Conservation (phyloP, 2,329 filamentous ascomycete genomes). For the Calonectria honghensis region DNA sequence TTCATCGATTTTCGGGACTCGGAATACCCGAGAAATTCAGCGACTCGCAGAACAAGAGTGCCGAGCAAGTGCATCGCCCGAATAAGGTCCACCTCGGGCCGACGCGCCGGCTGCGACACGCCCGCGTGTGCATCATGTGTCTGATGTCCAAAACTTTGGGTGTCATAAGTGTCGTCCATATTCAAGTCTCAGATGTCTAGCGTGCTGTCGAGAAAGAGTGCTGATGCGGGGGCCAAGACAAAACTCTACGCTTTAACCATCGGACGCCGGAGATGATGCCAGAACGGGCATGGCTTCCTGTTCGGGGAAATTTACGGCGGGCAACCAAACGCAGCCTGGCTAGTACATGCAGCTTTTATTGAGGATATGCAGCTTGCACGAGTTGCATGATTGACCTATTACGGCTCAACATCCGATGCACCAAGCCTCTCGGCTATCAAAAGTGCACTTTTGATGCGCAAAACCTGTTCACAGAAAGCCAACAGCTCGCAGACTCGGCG, state of each 20-base stretch:
- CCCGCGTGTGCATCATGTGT: neutral
- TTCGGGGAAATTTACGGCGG: neutral
- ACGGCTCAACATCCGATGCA: constrained; percentile 17
- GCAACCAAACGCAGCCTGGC: neutral
- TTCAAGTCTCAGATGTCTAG: neutral
- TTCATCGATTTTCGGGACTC: neutral
- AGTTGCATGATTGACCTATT: constrained; percentile 4
- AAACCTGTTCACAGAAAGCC: neutral
- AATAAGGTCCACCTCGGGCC: neutral
- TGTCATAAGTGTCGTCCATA: neutral
- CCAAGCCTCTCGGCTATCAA: constrained; percentile 4
- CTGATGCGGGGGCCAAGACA: neutral
- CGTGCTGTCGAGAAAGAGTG: neutral
- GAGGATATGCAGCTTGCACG: neutral
- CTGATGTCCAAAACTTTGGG: neutral
- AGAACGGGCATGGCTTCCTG: neutral
- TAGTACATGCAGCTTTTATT: neutral
- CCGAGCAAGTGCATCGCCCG: neutral
- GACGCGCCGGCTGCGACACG: constrained; percentile 5
- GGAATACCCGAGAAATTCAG: neutral
- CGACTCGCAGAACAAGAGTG: neutral
- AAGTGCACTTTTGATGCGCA: neutral
- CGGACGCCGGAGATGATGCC: neutral
- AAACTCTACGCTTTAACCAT: neutral
- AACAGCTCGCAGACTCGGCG: neutral